phyloP scores from a whole-genome alignment of 331 rosid genomes.

The Rosa hybrid region DNA sequence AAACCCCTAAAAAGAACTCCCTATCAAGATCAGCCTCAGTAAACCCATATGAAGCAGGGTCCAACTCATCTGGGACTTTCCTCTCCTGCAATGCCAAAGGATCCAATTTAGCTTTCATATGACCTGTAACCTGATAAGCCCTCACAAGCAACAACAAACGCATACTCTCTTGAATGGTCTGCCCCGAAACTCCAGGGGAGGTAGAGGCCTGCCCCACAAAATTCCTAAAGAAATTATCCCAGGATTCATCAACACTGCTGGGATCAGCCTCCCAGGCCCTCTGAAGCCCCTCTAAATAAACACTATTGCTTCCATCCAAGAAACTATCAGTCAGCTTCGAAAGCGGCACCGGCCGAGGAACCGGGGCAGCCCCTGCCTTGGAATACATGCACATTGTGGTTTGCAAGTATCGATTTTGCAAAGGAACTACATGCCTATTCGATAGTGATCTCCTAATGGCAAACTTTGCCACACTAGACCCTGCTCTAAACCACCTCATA shows the following conservation, averaged over 20 bases:
- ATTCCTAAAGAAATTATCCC: conserved; percentile 96
- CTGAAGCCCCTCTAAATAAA: conserved; percentile 91
- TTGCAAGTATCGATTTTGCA: conserved; percentile 57
- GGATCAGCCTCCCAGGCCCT: conserved; percentile 99
- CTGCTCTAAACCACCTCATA: conserved; percentile 92
- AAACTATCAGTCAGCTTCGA: conserved; percentile 87
- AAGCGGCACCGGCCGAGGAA: conserved; percentile 79
- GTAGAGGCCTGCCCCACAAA: conserved; percentile 85
- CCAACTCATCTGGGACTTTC: conserved; percentile 71
- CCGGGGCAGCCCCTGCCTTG: conserved; percentile 64
- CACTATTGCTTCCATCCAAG: conserved; percentile 92
- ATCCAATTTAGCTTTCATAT: conserved; percentile 86
- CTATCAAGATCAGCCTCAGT: conserved; percentile 94
- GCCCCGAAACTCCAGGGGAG: conserved; percentile 90
- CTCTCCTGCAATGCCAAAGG: conserved; percentile 73
- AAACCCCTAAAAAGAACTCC: conserved; percentile 89
- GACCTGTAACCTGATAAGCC: conserved; percentile 96
- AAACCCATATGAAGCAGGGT: conserved; percentile 85
- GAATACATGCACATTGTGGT: conserved; percentile 49
- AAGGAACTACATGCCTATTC: conserved; percentile 45
- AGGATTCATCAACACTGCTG: conserved; percentile 88
- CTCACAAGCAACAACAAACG: conserved; percentile 82
- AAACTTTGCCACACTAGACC: conserved; percentile 68
- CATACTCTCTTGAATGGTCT: conserved; percentile 98
- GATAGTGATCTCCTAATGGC: conserved; percentile 60